Evolutionary conservation across 257 asterid genomes (phyloP).

Genomic region (Paraleonurus japonicus): DNA sequence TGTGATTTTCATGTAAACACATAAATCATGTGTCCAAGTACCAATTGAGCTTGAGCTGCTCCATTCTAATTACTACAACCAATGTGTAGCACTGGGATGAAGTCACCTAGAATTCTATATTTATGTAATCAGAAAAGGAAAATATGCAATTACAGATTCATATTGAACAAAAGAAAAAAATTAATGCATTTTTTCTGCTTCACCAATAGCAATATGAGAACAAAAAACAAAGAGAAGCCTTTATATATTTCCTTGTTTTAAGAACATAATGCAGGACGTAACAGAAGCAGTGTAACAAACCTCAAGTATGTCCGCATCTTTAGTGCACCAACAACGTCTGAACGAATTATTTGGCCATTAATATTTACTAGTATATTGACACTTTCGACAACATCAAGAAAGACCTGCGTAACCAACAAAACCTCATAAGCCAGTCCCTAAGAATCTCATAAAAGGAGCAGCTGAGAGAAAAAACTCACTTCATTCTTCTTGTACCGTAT

Average conservation of each 20-base stretch:
- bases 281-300: conserved; percentile 38
- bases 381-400: conserved; percentile 98
- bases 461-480: conserved; percentile 42
- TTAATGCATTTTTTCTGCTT: background rate
- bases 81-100: background rate
- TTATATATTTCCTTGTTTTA: background rate
- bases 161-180: background rate
- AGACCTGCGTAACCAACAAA: conserved; percentile 59
- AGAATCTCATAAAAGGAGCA: conserved; percentile 13
- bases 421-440: conserved; percentile 16
- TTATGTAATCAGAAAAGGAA: background rate
- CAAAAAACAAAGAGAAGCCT: background rate
- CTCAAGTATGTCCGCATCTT: conserved; percentile 97
- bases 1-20: background rate
- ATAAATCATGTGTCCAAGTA: background rate
- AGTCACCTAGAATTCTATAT: background rate
- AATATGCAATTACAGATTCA: background rate
- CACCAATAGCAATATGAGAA: background rate
- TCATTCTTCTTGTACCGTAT: conserved; percentile 91
- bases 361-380: conserved; percentile 97
- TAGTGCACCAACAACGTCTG: conserved; percentile 95
- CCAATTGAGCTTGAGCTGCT: background rate
- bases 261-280: conserved; percentile 5
- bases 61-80: background rate
- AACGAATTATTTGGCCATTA: conserved; percentile 91